Evolutionary conservation across 208 protist species (phyloP).

Genomic region (Trichomonas gallinae): DNA sequence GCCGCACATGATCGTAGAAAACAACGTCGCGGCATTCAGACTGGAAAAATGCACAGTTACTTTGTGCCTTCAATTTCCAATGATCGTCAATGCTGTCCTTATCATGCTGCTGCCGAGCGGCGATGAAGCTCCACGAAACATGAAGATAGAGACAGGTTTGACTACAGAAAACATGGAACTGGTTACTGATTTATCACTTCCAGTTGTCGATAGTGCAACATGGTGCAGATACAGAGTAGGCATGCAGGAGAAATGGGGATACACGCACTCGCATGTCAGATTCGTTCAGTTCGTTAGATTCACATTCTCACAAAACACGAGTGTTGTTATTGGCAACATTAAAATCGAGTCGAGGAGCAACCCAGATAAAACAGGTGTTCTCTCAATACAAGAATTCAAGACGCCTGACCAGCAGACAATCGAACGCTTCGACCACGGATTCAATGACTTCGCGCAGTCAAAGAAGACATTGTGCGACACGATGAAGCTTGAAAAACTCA

Average conservation of each 20-base stretch:
- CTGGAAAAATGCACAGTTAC: neutral
- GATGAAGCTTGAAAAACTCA: neutral
- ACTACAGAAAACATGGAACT: neutral
- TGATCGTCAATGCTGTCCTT: neutral
- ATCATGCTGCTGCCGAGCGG: neutral
- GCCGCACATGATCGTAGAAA: neutral
- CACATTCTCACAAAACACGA: neutral
- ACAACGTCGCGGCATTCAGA: neutral
- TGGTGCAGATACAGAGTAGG: neutral
- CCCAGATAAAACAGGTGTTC: too few relatives aligned
- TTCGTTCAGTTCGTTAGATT: neutral
- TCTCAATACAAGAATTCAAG: too few relatives aligned
- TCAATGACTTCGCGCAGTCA: neutral
- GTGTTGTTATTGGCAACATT: neutral
- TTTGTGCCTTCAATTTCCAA: neutral
- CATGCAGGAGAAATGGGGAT: neutral
- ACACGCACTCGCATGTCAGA: too few relatives aligned
- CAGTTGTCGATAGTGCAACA: neutral
- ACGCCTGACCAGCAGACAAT: neutral
- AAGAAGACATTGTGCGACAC: neutral
- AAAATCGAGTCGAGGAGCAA: neutral
- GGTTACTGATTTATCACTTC: neutral
- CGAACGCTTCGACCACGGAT: neutral
- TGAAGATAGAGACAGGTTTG: neutral
- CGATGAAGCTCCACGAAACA: neutral